These are phyloP conservation scores for Zoysia pacifica DNA, from an alignment of 176 grass and related monocot genomes.

Conservation along the genomic window DNA sequence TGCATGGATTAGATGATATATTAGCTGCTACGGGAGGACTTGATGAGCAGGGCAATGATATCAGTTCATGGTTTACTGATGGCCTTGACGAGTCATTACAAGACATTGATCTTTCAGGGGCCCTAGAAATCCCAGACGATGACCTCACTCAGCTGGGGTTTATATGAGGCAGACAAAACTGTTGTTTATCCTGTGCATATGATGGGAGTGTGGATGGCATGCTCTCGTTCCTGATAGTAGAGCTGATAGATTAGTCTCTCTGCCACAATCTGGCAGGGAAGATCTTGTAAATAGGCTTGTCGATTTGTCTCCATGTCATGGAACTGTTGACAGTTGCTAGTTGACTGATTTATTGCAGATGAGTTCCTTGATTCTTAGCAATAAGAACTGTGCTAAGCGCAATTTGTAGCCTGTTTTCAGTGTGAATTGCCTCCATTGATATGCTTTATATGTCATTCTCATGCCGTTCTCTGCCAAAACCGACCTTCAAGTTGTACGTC, in stretches of 20 bases:
- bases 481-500: too few relatives aligned
- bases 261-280: slow-evolving; percentile 39
- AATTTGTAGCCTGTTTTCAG: not conserved
- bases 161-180: slow-evolving; percentile 27
- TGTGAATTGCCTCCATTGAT: not conserved
- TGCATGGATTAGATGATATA: slow-evolving; percentile 52
- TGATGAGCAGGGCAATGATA: slow-evolving; percentile 57
- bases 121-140: slow-evolving; percentile 61
- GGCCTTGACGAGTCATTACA: slow-evolving; percentile 51
- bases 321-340: slow-evolving; percentile 1
- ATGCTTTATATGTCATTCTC: not conserved
- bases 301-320: not conserved
- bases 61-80: slow-evolving; percentile 57
- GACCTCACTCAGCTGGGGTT: slow-evolving; percentile 69
- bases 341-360: slow-evolving; percentile 25
- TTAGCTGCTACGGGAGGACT: slow-evolving; percentile 56
- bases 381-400: not conserved
- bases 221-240: slow-evolving; percentile 14
- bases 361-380: slow-evolving; percentile 36
- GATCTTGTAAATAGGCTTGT: slow-evolving; percentile 51
- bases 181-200: slow-evolving; percentile 49
- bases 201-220: slow-evolving; percentile 12
- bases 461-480: too few relatives aligned
- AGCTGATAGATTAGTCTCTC: slow-evolving; percentile 32
- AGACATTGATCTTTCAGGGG: slow-evolving; percentile 61